These are phyloP conservation scores for Thamnidium elegans DNA, from an alignment of 192 early-diverging fungal genomes.

Conservation along the genomic window DNA sequence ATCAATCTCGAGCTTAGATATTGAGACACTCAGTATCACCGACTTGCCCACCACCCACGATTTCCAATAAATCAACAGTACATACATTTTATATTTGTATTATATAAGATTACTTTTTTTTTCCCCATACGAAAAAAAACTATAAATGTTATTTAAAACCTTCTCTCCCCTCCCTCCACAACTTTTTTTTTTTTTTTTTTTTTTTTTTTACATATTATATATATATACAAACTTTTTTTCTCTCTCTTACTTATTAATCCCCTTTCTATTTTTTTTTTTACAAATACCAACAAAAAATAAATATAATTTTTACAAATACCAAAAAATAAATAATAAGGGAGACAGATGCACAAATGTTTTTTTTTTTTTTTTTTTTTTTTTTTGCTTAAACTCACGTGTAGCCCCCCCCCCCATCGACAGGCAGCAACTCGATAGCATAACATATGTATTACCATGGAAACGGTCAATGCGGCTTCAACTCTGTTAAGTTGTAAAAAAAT, in stretches of 20 bases:
- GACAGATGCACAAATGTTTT: too few relatives aligned
- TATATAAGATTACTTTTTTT: too few relatives aligned
- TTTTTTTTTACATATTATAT: neutral
- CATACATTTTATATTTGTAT: neutral
- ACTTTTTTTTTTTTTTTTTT: neutral
- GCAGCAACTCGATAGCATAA: too few relatives aligned
- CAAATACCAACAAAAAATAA: neutral
- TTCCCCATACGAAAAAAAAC: too few relatives aligned
- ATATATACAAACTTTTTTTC: conserved; percentile 1
- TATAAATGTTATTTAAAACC: neutral
- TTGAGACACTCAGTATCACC: conserved; percentile 9
- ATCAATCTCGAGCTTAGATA: neutral
- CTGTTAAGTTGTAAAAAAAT: too few relatives aligned
- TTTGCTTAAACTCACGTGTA: too few relatives aligned
- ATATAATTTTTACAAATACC: neutral
- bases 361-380: neutral
- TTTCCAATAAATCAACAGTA: neutral
- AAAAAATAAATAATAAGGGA: too few relatives aligned
- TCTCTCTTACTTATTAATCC: neutral
- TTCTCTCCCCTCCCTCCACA: neutral
- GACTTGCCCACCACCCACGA: conserved; percentile 5
- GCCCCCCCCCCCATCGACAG: too few relatives aligned
- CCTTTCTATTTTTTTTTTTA: neutral
- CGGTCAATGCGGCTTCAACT: too few relatives aligned
- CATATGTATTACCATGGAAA: too few relatives aligned